Evolutionary conservation across 176 grass and related monocot species (phyloP), one percentile per base, ranked within the genome.

Genomic region (Juncus effusus): DNA sequence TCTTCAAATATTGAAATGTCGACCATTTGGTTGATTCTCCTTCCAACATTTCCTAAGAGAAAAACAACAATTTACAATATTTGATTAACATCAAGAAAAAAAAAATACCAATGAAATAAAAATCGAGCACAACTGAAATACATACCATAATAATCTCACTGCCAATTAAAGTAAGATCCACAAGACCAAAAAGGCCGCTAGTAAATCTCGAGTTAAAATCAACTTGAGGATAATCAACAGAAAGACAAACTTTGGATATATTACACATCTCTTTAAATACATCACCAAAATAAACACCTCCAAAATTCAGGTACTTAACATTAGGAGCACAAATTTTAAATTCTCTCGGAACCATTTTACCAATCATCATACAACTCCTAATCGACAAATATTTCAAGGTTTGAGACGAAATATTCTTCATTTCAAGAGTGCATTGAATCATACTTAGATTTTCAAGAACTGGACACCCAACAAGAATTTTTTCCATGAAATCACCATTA

Each of bases 381-480:
- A 45, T 45, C 3, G 5, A 3, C 42, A 45, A 45, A 7, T 9
- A 7, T 19, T 66, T 51, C 14, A 66, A 40, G 11, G 3, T 51
- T 16, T 49, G 63, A 66, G 16, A 66, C 5, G 63, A 66, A 51
- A 66, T 28, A 8, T 41, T 12, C 0, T 40, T 10, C 41, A 35
- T 11, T 0, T 66, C 10, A 10, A 66, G 41, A 28, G 0, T 16
- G 15, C 63, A 66, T 28, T 49, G 7, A 4, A 11, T 3, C 39
- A 66, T 15, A 13, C n/a, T 64, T 42, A 68, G 64, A 68, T 37
- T 36, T 12, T 68, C 45, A 2, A 67, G 16, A 16, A 67, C 12
- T 2, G 44, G 45, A 16, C 45, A 67, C 40, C 64, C 45, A 3
- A 50, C 49, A 37, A 54, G 3, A 53, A 67, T 1, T 16, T 54